Percentiles rank a stretch among this genome's conserved stretches.
phyloP scores from a whole-genome alignment of 2,329 filamentous ascomycete genomes.

The Sphaceloma murrayae region DNA sequence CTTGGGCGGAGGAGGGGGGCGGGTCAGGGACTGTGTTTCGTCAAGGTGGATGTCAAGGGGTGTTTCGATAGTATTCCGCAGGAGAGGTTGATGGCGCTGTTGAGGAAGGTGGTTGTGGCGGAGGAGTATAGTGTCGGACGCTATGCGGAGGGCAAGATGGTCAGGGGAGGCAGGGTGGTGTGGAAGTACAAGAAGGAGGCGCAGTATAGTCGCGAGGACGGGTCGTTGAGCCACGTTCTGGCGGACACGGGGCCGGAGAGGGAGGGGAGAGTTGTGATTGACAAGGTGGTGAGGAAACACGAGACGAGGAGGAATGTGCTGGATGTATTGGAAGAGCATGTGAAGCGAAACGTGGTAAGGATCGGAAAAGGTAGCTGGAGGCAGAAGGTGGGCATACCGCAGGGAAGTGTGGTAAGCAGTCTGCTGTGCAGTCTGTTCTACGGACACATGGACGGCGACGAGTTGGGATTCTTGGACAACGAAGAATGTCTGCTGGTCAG shows the following conservation, averaged over 20 bases:
- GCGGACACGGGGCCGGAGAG: constrained; percentile 22
- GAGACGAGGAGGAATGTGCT: constrained; percentile 54
- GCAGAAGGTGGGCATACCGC: constrained; percentile 82
- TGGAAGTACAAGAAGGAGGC: constrained; percentile 37
- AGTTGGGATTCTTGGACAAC: constrained; percentile 51
- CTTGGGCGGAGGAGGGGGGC: constrained; percentile 32
- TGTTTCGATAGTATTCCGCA: constrained; percentile 97
- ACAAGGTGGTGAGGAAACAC: constrained; percentile 51
- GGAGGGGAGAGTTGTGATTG: constrained; percentile 68
- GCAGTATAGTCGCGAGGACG: constrained; percentile 24
- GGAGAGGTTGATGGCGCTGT: constrained; percentile 56
- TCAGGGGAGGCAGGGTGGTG: constrained; percentile 27
- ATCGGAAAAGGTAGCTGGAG: constrained; percentile 82
- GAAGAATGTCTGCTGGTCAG: constrained; percentile 62
- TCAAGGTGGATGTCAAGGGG: constrained; percentile 81
- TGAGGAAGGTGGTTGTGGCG: constrained; percentile 48
- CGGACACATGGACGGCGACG: constrained; percentile 65
- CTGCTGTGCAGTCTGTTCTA: constrained; percentile 95
- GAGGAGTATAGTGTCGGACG: constrained; percentile 60
- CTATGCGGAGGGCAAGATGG: constrained; percentile 60
- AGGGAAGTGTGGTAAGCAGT: constrained; percentile 81
- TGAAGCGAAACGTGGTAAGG: constrained; percentile 76
- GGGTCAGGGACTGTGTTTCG: constrained; percentile 60
- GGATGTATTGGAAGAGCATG: constrained; percentile 64
- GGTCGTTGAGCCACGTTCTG: constrained; percentile 27